phyloP scores from a whole-genome alignment of 164 flowering plant species.

The Hamamelis virginiana region DNA sequence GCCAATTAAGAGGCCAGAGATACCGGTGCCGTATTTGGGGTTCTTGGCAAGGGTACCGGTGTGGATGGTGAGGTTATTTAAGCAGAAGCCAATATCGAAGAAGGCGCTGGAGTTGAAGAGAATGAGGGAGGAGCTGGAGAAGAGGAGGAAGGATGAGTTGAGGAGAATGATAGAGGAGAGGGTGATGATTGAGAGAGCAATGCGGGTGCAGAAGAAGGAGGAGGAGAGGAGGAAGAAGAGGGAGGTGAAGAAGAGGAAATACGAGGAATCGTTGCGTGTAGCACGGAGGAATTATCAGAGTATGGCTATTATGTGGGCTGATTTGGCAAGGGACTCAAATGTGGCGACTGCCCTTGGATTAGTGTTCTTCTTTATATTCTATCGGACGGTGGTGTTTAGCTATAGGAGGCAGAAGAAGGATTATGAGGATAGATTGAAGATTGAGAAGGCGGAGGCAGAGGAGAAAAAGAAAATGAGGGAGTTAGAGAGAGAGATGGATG shows the following conservation, averaged over 20 bases:
- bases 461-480: constrained; percentile 84
- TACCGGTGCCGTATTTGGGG: constrained; percentile 67
- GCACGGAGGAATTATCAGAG: constrained; percentile 33
- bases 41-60: constrained; percentile 45
- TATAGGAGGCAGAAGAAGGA: constrained; percentile 80
- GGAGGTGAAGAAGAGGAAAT: constrained; percentile 44
- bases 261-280: constrained; percentile 41
- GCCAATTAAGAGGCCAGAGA: constrained; percentile 64
- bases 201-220: constrained; percentile 48
- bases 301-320: constrained; percentile 54
- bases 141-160: constrained; percentile 40
- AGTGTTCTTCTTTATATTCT: constrained; percentile 69
- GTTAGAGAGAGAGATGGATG: constrained; percentile 65
- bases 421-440: constrained; percentile 88
- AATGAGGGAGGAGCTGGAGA: constrained; percentile 52
- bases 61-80: constrained; percentile 29
- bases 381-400: constrained; percentile 62
- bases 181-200: constrained; percentile 60
- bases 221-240: constrained; percentile 53
- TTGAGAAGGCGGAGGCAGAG: constrained; percentile 87
- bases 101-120: constrained; percentile 62
- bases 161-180: constrained; percentile 45
- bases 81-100: constrained; percentile 64
- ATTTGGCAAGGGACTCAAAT: constrained; percentile 51
- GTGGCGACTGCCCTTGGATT: constrained; percentile 61